Base-by-base conservation (phyloP, 352 stramenopile genomes). In the Globisporangium viniferum region DNA sequence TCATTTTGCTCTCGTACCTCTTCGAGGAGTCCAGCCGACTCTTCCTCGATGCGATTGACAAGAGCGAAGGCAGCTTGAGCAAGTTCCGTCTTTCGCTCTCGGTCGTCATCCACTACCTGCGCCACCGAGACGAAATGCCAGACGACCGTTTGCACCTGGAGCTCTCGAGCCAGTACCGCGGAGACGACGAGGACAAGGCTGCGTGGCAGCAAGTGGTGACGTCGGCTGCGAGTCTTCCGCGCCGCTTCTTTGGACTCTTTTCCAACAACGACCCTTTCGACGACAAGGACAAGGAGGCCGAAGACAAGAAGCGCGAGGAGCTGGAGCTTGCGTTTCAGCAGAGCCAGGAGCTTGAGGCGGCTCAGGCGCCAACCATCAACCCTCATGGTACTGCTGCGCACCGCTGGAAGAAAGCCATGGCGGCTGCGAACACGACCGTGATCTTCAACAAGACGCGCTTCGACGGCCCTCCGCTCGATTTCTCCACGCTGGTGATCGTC, bases 1-100 rank as follows among this genome's bases (percentile, higher is more conserved):
- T 96, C 58, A 88, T 96, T 41, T 71, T 91, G 60, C 72, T 96
- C n/a, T 96, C 88, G 62, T 96, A 94, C 68, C 78, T 89, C 68
- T 96, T 96, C 66, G 88, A 96, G 29, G 88, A 96, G 64, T 88
- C 86, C 49, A 90, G 77, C 62, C 82, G 88, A 0, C 70, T 96
- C 49, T 94, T 96, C 71, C 68, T 89, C 55, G 88, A 96, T 53
- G 87, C 86, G n/a, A 90, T 96, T 66, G 81, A 94, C 80, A 88
- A 88, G 73, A 90, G 76, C 68, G 86, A 96, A 67, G 88, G 88
- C 35, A 85, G 79, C 66, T 71, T 96, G 58, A 77, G 73, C 77
- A 94, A 94, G 69, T 96, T 96, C 58, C 86, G 88, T 20, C 82
- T 96, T 53, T 89, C 86, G 39, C 75, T 96, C 59, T 79, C 82